Evolutionary conservation across 2,329 filamentous ascomycete genomes (phyloP).

Genomic region (Pseudogymnoascus sp.): DNA sequence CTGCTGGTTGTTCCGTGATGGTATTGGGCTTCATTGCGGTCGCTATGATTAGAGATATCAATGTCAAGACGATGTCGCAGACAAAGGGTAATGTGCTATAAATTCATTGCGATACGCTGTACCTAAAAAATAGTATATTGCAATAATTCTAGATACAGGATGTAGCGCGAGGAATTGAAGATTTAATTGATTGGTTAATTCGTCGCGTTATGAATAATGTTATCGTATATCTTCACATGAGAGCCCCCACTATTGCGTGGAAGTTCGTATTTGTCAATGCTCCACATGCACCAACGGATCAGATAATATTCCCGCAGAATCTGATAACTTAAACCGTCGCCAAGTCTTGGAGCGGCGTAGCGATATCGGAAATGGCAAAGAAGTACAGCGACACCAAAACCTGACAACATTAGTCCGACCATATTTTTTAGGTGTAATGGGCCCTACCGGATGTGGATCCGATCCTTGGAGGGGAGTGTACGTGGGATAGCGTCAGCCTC

Average conservation of each 20-base stretch:
- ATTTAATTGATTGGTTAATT: not conserved
- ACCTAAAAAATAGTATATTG: not conserved
- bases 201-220: not conserved
- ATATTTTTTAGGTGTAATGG: not conserved
- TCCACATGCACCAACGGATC: not conserved
- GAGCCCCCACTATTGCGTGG: not conserved
- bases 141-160: not conserved
- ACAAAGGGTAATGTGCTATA: conserved; percentile 32
- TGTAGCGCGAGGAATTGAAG: not conserved
- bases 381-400: not conserved
- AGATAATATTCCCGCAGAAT: conserved; percentile 9
- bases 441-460: not conserved
- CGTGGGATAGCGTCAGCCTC: not conserved
- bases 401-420: not conserved
- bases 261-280: not conserved
- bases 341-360: not conserved
- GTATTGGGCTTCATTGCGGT: conserved; percentile 33
- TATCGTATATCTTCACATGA: not conserved
- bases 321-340: conserved; percentile 5
- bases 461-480: not conserved
- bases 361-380: not conserved
- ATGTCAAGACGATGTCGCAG: conserved; percentile 37
- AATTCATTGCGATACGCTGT: not conserved
- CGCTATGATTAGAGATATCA: conserved; percentile 38
- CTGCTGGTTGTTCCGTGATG: conserved; percentile 41